phyloP scores from a whole-genome alignment of 1,139 yeast species.

The Yamadazyma taylorii region DNA sequence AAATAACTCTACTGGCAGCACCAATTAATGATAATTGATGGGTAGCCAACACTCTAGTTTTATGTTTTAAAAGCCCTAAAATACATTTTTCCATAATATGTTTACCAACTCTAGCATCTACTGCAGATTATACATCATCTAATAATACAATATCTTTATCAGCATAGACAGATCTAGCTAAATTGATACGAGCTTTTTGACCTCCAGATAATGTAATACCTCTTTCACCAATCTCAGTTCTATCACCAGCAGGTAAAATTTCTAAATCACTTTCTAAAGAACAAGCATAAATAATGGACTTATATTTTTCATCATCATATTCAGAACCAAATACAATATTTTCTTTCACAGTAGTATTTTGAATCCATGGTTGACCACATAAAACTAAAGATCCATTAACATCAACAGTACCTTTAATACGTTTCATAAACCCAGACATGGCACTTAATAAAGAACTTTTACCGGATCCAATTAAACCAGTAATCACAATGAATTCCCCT shows the following conservation, averaged over 20 bases:
- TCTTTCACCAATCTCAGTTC: constrained; percentile 47
- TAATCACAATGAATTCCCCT: constrained; percentile 64
- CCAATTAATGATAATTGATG: constrained; percentile 44
- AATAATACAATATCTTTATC: constrained; percentile 36
- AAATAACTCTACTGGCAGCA: constrained; percentile 37
- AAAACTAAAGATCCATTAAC: constrained; percentile 40
- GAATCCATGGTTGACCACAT: constrained; percentile 54
- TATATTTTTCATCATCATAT: constrained; percentile 25
- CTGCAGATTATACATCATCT: constrained; percentile 49
- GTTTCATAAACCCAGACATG: constrained; percentile 53
- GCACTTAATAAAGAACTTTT: constrained; percentile 62
- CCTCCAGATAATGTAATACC: constrained; percentile 50
- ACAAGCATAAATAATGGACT: constrained; percentile 32
- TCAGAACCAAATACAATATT: constrained; percentile 34
- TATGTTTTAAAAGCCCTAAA: constrained; percentile 31
- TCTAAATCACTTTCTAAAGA: constrained; percentile 36
- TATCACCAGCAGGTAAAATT: constrained; percentile 41
- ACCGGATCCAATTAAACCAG: constrained; percentile 74
- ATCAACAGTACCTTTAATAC: constrained; percentile 35
- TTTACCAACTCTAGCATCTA: constrained; percentile 50
- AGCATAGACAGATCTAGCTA: constrained; percentile 47
- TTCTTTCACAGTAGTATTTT: constrained; percentile 40
- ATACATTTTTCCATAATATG: constrained; percentile 43
- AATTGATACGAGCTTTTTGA: constrained; percentile 45
- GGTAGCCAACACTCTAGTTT: constrained; percentile 44